A percentile compares a stretch with the other conserved stretches of the same genome.
Conservation (phyloP, 202 grass and related monocot genomes). For the Schoenoplectus triqueter region DNA sequence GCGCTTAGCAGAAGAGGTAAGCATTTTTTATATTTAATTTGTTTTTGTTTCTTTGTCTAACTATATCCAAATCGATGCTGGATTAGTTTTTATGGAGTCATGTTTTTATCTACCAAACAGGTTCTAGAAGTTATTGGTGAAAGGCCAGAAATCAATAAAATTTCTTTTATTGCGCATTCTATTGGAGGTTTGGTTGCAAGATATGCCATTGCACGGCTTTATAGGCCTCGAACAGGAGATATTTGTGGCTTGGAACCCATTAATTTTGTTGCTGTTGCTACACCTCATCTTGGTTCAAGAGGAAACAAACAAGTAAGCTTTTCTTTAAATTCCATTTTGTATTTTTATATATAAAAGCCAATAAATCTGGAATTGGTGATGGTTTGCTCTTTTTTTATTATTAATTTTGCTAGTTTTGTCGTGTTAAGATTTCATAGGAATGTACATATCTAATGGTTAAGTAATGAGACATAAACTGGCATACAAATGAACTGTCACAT, state of each 20-base stretch:
- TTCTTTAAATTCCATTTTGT: background rate
- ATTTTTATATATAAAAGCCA: background rate
- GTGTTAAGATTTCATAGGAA: background rate
- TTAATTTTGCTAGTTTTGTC: background rate
- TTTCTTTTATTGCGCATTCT: conserved; percentile 91
- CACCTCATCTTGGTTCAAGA: conserved; percentile 88
- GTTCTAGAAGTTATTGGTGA: conserved; percentile 63
- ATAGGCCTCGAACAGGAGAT: conserved; percentile 51
- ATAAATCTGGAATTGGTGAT: background rate
- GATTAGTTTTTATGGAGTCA: background rate
- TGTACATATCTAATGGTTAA: background rate
- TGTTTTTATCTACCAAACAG: conserved; percentile 42
- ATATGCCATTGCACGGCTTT: conserved; percentile 88
- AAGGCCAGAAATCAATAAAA: conserved; percentile 66
- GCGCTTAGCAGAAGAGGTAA: conserved; percentile 78
- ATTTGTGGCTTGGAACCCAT: conserved; percentile 74
- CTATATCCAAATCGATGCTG: background rate
- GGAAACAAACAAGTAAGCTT: conserved; percentile 74
- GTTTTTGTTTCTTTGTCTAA: background rate
- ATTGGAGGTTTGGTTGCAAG: conserved; percentile 84
- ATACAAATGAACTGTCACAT: background rate
- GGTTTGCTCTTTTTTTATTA: background rate
- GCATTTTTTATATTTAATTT: conserved; percentile 1
- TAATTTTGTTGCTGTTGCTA: conserved; percentile 91
- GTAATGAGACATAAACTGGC: background rate